Base-by-base conservation (phyloP, 371 early-diverging fungal species). In the Apophysomyces sp. region DNA sequence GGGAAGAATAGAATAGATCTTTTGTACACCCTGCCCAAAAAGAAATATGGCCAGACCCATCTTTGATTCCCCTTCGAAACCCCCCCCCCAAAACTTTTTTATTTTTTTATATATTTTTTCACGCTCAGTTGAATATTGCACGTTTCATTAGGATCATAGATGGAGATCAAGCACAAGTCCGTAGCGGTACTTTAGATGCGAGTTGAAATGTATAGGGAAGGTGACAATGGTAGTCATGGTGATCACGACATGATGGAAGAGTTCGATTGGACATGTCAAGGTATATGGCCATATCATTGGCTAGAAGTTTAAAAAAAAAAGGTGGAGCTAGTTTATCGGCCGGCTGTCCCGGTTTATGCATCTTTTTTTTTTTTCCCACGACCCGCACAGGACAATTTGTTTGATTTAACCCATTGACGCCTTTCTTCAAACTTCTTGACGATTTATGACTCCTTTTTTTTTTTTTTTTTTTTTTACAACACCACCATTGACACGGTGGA, bases 121-220 rank as follows among this genome's bases (percentile, higher is more conserved):
- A 44, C 11, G 49, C 49, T 44, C 49, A 44, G 49, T 44, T 41
- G 41, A 41, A 41, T 41, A n/a, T 41, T 11, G 49, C 49, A 44
- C 49, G 49, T 44, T 44, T 44, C 49, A 44, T 18, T 9, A 37
- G 5, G 11, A 5, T 37, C n/a, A 37, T 37, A 37, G 37, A 37
- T 37, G 37, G 37, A 11, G 37, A 37, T n/a, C n/a, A 11, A 37
- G 11, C 37, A 37, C 37, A 37, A 11, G 37, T 37, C 37, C 11
- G 37, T 13, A 37, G n/a, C 16, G 21, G 6, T n/a, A 21, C 8
- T 5, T 18, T 18, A 6, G n/a, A 41, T 41, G 41, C 7, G 3
- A 13, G 13, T 41, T 41, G 6, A 41, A 41, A 4, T 44, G 6
- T 7, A n/a, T 21, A 44, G n/a, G 9, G 9, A 6, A 41, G 5